Evolutionary conservation across 2,329 filamentous ascomycete genomes (phyloP), one percentile per base, ranked within the genome.

Genomic region (Periglandula ipomoeae): DNA sequence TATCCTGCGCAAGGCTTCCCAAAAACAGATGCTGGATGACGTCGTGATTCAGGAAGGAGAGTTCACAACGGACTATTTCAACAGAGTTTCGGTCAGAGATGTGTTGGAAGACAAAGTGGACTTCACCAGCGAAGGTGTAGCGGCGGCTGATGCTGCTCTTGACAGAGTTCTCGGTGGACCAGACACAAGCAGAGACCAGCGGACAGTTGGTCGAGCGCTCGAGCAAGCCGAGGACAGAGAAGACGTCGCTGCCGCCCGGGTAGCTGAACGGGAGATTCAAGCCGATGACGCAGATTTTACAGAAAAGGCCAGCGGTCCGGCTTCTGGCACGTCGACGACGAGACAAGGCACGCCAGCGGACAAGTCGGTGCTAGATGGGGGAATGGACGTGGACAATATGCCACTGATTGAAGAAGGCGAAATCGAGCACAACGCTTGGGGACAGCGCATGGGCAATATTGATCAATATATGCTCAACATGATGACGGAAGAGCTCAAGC

Each of bases 1-100:
- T 61, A 98, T 98, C 52, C 73, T 98, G 35, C 87, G 91, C 54
- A 97, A 97, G 62, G 89, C 89, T 11, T 94, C 93, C 47, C 93
- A 98, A 67, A 98, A 98, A 71, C 87, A 94, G 58, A 89, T 98
- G 80, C 78, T 98, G 0, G 93, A 98, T 59, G 93, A 98, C 55
- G 89, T 98, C 7, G 90, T 98, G 49, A 98, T 98, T 56, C 94
- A 98, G 62, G 93, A 97, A 64, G 93, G 93, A 53, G 89, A 91
- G 56, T 98, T 98, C 65, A 98, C 91, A 0, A 98, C 93, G 0
- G 93, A 98, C 60, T 90, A 95, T 64, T 91, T 95, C 68, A 89
- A 89, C 59, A 89, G 85, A 58, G 73, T 87, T 39, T 90, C 56
- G 71, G 82, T 85, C 45, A 75, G 79, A 34, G 86, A 88, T 52